Evolutionary conservation across 2,329 filamentous ascomycete species (phyloP).

Genomic region (Nemania bipapillata): DNA sequence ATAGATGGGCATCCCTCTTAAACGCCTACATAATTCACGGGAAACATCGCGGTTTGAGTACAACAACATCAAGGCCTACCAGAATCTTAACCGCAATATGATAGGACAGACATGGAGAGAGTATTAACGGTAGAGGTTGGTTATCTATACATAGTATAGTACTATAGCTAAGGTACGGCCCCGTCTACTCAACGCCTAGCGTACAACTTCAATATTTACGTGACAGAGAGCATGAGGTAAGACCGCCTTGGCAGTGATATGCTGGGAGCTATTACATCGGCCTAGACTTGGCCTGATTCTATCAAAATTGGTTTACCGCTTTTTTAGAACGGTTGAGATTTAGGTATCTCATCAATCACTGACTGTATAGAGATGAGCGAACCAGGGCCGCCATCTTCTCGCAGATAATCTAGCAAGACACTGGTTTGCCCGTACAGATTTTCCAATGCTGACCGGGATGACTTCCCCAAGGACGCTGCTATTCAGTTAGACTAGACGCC

Average conservation of each 20-base stretch:
- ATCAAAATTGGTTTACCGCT: neutral
- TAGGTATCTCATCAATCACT: slow-evolving; percentile 61
- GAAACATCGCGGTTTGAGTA: neutral
- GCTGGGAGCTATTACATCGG: neutral
- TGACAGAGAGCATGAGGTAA: neutral
- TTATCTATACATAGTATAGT: slow-evolving; percentile 7
- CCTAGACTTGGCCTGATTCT: neutral
- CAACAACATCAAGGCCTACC: neutral
- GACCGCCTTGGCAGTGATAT: neutral
- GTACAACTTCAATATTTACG: neutral
- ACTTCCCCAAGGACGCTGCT: slow-evolving; percentile 87
- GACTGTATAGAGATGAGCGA: slow-evolving; percentile 77
- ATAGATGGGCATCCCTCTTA: neutral
- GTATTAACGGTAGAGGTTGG: neutral
- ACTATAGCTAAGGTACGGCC: neutral
- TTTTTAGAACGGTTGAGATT: slow-evolving; percentile 51
- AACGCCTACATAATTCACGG: slow-evolving; percentile 3
- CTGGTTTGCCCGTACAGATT: slow-evolving; percentile 86
- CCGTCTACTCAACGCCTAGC: neutral
- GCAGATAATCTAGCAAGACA: slow-evolving; percentile 83
- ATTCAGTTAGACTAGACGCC: slow-evolving; percentile 28
- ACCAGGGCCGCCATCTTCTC: slow-evolving; percentile 80
- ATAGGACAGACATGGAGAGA: neutral
- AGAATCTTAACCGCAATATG: neutral
- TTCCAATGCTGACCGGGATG: slow-evolving; percentile 85